Base-by-base conservation (phyloP, 495 filamentous ascomycete species). In the Talaromyces nanjingensis region DNA sequence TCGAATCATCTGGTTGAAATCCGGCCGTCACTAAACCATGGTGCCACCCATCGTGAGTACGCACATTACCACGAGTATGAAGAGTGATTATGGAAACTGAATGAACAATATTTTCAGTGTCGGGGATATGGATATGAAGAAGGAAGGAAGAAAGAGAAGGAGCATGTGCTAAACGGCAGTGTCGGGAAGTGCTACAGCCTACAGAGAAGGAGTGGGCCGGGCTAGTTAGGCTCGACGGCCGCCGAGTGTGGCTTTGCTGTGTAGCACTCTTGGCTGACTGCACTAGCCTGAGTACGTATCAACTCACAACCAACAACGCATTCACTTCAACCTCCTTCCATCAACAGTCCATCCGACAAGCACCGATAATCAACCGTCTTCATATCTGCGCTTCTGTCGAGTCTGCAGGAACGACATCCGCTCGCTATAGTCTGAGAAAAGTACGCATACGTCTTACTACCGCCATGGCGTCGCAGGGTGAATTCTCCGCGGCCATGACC, bases 401-500 rank as follows among this genome's bases (percentile, higher is more conserved):
- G 52, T 14, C 52, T 29, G 52, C 56, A 37, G 31, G 2, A 31
- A 33, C 27, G n/a, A 59, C 31, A 18, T 18, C 11, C n/a, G 56
- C 14, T 37, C 31, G 29, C 31, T 18, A 16, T 59, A n/a, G 29
- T 22, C 56, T n/a, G 22, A 59, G n/a, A 11, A 59, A 59, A 33
- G 29, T 8, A 31, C 24, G 12, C 27, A 37, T 37, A 20, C 12
- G 6, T 3, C 27, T 29, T 8, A 20, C 20, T 12, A 59, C 42
- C 61, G 62, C 64, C 70, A 81, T 79, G 76, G 74, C 77, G 63
- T 66, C 72, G 65, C 67, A 72, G 54, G 72, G 69, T 69, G 72
- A 74, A 39, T 77, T 78, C 72, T 63, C 69, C 42, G 66, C 74
- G 59, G 80, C 80, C 64, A 79, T 83, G 82, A 86, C 86, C 77